Conservation (phyloP, 2,329 filamentous ascomycete genomes). For the Falciphora oryzae region DNA sequence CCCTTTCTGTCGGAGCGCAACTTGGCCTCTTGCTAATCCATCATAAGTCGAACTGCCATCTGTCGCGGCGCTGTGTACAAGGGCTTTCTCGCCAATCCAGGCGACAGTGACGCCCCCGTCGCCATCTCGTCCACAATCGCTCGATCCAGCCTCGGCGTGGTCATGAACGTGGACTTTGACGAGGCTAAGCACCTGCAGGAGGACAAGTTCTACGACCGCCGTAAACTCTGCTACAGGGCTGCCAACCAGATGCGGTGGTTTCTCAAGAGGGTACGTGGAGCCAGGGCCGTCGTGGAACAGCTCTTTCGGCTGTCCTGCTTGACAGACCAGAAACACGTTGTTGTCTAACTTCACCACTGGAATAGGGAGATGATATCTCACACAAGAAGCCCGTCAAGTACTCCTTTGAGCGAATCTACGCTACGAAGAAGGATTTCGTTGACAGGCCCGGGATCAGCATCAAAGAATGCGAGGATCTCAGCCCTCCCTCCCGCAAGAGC, state of each 20-base stretch:
- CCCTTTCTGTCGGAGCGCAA: too few species aligned
- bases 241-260: conserved; percentile 17
- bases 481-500: background rate
- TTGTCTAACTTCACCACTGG: too few species aligned
- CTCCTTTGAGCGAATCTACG: background rate
- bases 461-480: too few species aligned
- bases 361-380: background rate
- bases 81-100: too few species aligned
- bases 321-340: too few species aligned
- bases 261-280: conserved; percentile 14
- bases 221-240: background rate
- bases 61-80: conserved; percentile 18
- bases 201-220: conserved; percentile 8
- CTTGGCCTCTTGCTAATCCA: background rate
- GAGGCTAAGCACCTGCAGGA: background rate
- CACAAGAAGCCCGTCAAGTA: background rate
- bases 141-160: conserved; percentile 14
- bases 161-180: conserved; percentile 3
- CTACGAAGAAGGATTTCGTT: background rate
- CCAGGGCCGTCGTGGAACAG: too few species aligned
- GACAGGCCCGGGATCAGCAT: too few species aligned
- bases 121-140: conserved; percentile 14
- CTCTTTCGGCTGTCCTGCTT: too few species aligned
- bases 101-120: too few species aligned
- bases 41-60: conserved; percentile 18